Conservation (phyloP, 257 asterid species). For the Agastache rugosa region DNA sequence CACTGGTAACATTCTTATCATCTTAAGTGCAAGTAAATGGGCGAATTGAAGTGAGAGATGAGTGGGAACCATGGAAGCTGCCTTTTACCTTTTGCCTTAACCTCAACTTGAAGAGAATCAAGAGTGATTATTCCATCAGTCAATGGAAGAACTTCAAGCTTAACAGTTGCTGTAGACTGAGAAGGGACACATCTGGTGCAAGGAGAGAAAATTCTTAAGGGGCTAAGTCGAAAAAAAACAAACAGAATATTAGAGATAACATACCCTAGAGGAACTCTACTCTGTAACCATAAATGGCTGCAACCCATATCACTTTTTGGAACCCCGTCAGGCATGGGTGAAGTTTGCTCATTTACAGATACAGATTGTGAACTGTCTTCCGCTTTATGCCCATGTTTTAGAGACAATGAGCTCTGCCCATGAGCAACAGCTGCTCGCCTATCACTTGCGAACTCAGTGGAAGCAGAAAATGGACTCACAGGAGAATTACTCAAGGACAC, state of each 20-base stretch:
- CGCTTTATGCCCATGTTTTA: constrained; percentile 46
- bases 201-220: constrained; percentile 35
- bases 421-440: constrained; percentile 43
- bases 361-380: constrained; percentile 47
- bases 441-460: constrained; percentile 53
- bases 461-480: constrained; percentile 51
- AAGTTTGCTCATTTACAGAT: constrained; percentile 46
- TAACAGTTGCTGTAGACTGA: constrained; percentile 87
- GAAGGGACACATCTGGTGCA: constrained; percentile 78
- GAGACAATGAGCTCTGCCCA: constrained; percentile 43
- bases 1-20: constrained; percentile 5
- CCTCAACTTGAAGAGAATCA: constrained; percentile 89
- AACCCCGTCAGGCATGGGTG: constrained; percentile 59
- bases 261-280: constrained; percentile 98
- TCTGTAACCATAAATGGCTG: constrained; percentile 98
- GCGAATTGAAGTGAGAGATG: constrained; percentile 22
- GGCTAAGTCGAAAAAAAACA: constrained; percentile 20
- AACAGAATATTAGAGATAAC: constrained; percentile 23
- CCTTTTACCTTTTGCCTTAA: constrained; percentile 79
- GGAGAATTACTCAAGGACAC: constrained; percentile 79
- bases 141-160: constrained; percentile 96
- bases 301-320: constrained; percentile 81
- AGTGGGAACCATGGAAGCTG: constrained; percentile 27
- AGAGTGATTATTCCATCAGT: constrained; percentile 97
- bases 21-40: constrained; percentile 16